Conservation (phyloP, 176 grass and related monocot genomes). For the Areca catechu region DNA sequence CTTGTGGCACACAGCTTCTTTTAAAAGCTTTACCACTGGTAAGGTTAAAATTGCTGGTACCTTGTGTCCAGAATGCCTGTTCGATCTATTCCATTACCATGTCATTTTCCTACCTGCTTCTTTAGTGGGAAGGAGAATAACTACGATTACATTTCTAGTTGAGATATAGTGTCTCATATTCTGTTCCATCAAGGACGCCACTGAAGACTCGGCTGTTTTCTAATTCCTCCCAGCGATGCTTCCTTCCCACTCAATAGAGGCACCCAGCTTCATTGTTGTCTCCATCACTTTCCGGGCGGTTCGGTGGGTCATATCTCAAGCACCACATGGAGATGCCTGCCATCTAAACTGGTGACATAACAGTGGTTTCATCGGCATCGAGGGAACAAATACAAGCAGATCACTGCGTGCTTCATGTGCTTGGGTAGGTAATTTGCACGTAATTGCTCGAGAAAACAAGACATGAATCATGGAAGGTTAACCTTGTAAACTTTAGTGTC, state of each 20-base stretch:
- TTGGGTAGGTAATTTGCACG: not conserved
- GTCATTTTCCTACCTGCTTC: too few relatives aligned
- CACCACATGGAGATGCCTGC: conserved; percentile 48
- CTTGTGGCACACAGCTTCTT: too few relatives aligned
- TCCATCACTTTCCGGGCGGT: conserved; percentile 58
- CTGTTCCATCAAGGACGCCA: conserved; percentile 36
- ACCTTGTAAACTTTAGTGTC: conserved; percentile 45
- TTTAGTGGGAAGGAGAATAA: too few relatives aligned
- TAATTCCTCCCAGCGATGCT: conserved; percentile 42
- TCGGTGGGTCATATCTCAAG: conserved; percentile 38
- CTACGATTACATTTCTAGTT: not conserved
- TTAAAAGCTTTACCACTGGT: too few relatives aligned
- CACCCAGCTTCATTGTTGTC: conserved; percentile 20
- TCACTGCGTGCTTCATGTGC: not conserved
- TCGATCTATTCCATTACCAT: too few relatives aligned
- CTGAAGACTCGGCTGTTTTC: conserved; percentile 49
- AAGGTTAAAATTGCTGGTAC: too few relatives aligned
- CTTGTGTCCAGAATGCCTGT: too few relatives aligned
- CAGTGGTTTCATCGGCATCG: not conserved
- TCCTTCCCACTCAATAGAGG: conserved; percentile 57
- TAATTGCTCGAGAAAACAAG: not conserved
- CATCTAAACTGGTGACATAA: conserved; percentile 20
- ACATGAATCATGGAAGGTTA: not conserved
- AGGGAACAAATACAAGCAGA: not conserved
- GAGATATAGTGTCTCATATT: conserved; percentile 22